Base-by-base conservation (phyloP, 2,329 filamentous ascomycete species). In the Neonectria magnoliae region DNA sequence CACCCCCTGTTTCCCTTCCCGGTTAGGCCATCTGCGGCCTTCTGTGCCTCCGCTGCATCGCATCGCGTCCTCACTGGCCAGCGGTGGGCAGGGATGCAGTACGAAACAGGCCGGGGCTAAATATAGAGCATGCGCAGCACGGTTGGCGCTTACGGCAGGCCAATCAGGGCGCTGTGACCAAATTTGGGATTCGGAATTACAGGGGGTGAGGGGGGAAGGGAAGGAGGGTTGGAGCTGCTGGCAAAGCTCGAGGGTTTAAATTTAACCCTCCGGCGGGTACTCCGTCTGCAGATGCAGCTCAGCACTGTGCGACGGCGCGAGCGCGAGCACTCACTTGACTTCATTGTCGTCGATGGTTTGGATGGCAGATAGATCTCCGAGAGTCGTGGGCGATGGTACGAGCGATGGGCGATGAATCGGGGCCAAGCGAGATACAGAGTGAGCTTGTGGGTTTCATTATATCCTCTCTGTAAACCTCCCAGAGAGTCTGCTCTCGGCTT, bases 51-150 rank as follows among this genome's bases (percentile, higher is more conserved):
- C 51, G 60, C 60, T 69, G 60, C 57, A 57, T 60, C 55, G 51
- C 57, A 57, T 60, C 48, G 62, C 58, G 60, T 54, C 53, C 59
- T 73, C 65, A 73, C 58, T 73, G 68, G 70, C 45, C 51, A 52
- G 55, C 41, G 51, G 42, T 13, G 41, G 22, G 52, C 50, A 71
- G 33, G 68, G 66, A 55, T 61, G 56, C 60, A 62, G 69, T 67
- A 67, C 73, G 72, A 75, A 75, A 75, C 73, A 68, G 60, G 57
- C 66, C 64, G 65, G 69, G 66, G 62, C 76, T 78, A 78, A 77
- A 76, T 77, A 76, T 78, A 78, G 76, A 70, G 52, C 60, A 55
- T 67, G 57, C 65, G 69, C 70, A 71, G 68, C 68, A 70, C 68
- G 66, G 68, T 72, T 66, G 70, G 76, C 76, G 76, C 74, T 72